Evolutionary conservation across 2,329 filamentous ascomycete species (phyloP).

Genomic region (Aureobasidium pullulans): DNA sequence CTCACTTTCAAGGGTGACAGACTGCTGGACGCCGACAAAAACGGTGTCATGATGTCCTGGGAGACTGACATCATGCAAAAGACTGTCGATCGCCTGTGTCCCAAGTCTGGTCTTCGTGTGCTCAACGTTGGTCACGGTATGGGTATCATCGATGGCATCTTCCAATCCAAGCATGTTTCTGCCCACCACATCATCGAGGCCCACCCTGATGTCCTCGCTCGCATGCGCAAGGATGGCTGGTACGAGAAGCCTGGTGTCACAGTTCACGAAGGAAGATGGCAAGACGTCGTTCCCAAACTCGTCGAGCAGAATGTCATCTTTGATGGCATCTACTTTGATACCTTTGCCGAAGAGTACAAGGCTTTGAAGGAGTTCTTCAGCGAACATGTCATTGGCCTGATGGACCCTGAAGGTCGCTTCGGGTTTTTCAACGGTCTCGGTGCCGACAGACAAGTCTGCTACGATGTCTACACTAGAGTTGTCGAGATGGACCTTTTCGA

Average conservation of each 20-base stretch:
- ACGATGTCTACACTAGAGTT: constrained; percentile 91
- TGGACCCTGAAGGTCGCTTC: constrained; percentile 54
- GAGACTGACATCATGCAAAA: constrained; percentile 43
- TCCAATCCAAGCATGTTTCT: constrained; percentile 37
- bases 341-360: constrained; percentile 87
- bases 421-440: constrained; percentile 71
- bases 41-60: constrained; percentile 50
- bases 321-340: constrained; percentile 80
- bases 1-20: constrained; percentile 42
- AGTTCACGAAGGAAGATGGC: constrained; percentile 43
- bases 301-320: constrained; percentile 36
- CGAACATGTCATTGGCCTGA: constrained; percentile 72
- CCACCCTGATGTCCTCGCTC: constrained; percentile 41
- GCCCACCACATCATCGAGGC: constrained; percentile 46
- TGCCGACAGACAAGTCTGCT: constrained; percentile 84
- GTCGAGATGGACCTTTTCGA: constrained; percentile 86
- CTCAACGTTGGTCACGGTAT: constrained; percentile 46
- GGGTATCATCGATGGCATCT: constrained; percentile 43
- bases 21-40: constrained; percentile 42
- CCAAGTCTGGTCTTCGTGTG: constrained; percentile 34
- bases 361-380: constrained; percentile 82
- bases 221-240: constrained; percentile 41
- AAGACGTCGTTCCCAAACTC: constrained; percentile 40
- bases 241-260: constrained; percentile 41
- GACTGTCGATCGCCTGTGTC: constrained; percentile 37